Base-by-base conservation (phyloP, 1,139 yeast species). In the Yamadazyma aaseri region DNA sequence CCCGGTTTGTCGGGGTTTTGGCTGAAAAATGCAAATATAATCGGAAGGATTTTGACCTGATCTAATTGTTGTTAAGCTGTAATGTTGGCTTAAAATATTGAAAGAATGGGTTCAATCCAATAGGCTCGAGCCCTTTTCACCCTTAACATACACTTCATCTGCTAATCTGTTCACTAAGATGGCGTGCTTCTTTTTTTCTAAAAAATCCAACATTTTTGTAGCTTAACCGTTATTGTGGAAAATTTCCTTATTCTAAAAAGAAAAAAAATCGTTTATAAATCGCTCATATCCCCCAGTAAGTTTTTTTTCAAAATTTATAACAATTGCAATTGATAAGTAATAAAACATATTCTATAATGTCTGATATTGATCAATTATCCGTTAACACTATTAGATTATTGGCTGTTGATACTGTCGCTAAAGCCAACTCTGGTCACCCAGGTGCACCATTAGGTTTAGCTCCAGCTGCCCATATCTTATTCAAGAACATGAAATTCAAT, bases 361-460 rank as follows among this genome's bases (percentile, higher is more conserved):
- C 23, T 65, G 56, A 56, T 34, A 69, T 86, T 55, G 96, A 89
- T 61, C 71, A 69, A 49, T 72, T 74, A 60, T 84, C 96, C 39
- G 71, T 92, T 64, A 75, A 78, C 72, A 86, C 97, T 50, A 85
- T 90, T 69, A 89, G 96, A 71, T 70, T 83, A 47, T 74, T 92
- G 54, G 79, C 97, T 28, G 87, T 84, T 40, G 98, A 92, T 64
- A 81, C 84, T 46, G 92, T 86, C 42, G 74, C 81, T 42, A 76
- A 81, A 61, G 94, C 97, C 54, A 85, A 90, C 68, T 83, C 96
- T 43, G 98, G 98, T 50, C 98, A 92, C 71, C 98, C 98, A 36
- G 97, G 97, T 75, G 96, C 98, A 36, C 97, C 97, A 53, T 78
- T 92, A 78, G 97, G 97, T 45, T 72, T 90, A 65, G 97, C 98